Evolutionary conservation across 768 basidiomycete genomes (phyloP), one percentile per base, ranked within the genome.

Genomic region (Mycena capillaripes): DNA sequence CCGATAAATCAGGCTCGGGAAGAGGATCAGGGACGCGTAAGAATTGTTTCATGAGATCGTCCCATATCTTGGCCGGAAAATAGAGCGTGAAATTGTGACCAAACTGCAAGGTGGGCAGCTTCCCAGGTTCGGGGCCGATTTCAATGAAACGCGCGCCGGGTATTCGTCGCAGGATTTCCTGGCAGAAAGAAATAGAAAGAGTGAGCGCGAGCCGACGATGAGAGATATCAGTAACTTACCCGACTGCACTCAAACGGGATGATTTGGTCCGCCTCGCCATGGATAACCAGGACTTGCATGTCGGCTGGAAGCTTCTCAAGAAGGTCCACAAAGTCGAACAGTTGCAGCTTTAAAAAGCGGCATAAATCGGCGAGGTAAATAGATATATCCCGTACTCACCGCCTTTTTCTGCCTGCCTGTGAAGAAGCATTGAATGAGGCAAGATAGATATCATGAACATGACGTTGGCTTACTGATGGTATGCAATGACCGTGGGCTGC

Each of bases 11-110:
- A 38, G 38, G 38, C 16, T 38, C 38, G 38, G 3, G n/a, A n/a
- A n/a, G n/a, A n/a, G 36, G 59, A 30, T 61, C 42, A n/a, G 40
- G 42, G 29, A 36, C 68, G 34, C 73, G 65, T 53, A 86, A 71
- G 71, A 85, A 84, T 12, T 65, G 70, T 38, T 80, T 72, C 21
- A 85, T 64, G 27, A 83, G 79, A 40, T 78, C 74, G 44, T 72
- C 76, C 85, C 85, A 86, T 17, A 84, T 73, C 38, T 80, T 48
- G 10, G 78, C 77, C 23, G 82, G 76, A 52, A 85, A 86, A 66
- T 85, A 86, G 50, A 84, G 83, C 32, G 78, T 80, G 80, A 84
- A 86, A 66, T 79, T 77, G 69, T 85, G 85, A 19, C 85, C 85
- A 59, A 86, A 86, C 3, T 77, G 72, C 23, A 81, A 56, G n/a